These are phyloP conservation scores for Candida ponderosae DNA, from an alignment of 805 yeast species.

Conservation along the genomic window DNA sequence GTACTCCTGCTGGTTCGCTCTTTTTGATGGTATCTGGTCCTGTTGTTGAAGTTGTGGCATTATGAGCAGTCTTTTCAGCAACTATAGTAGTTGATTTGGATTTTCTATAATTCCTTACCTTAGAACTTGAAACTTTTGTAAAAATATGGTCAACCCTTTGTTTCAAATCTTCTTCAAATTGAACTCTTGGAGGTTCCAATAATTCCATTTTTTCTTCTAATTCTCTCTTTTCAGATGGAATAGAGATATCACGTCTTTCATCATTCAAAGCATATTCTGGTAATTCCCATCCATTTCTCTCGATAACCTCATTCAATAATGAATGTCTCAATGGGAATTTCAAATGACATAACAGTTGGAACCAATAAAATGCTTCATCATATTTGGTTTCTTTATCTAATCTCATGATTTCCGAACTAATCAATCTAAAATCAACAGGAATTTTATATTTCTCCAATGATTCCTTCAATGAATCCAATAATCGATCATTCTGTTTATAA, in stretches of 20 bases:
- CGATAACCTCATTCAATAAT: slow-evolving; percentile 5
- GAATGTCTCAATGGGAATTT: slow-evolving; percentile 3
- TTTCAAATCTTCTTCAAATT: neutral
- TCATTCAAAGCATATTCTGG: slow-evolving; percentile 1
- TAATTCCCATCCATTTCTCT: slow-evolving; percentile 7
- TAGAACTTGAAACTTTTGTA: neutral
- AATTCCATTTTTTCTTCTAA: slow-evolving; percentile 1
- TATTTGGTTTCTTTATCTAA: slow-evolving; percentile 1
- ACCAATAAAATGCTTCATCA: slow-evolving; percentile 6
- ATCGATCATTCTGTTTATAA: neutral
- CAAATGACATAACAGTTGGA: slow-evolving; percentile 1
- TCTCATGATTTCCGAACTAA: slow-evolving; percentile 5
- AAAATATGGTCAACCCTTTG: neutral
- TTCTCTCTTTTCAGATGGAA: slow-evolving; percentile 3
- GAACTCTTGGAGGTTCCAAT: neutral
- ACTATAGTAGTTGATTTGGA: neutral
- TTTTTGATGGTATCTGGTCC: too few relatives aligned
- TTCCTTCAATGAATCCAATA: slow-evolving; percentile 1
- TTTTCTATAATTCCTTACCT: neutral
- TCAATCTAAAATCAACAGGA: slow-evolving; percentile 2
- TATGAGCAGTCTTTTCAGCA: too few relatives aligned
- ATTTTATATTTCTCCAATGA: slow-evolving; percentile 2
- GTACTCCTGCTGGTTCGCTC: too few relatives aligned
- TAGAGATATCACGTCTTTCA: too few relatives aligned
- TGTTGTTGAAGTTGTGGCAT: too few relatives aligned